Conservation (phyloP, 495 filamentous ascomycete genomes). For the Talaromyces trachyspermus region DNA sequence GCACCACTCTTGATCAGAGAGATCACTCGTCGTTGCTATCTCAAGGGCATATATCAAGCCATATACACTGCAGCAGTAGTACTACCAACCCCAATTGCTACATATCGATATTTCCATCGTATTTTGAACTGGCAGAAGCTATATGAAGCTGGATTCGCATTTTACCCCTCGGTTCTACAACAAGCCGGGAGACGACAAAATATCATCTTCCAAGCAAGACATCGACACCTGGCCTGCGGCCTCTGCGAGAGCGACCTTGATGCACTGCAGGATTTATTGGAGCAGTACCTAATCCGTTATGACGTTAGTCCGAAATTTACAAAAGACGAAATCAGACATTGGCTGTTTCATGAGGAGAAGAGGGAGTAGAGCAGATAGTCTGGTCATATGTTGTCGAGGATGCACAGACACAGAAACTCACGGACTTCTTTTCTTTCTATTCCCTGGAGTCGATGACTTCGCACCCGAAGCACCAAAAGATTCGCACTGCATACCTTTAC, state of each 20-base stretch:
- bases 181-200: conserved; percentile 67
- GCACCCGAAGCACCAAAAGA: conserved; percentile 62
- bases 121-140: conserved; percentile 91
- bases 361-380: conserved; percentile 68
- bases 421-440: conserved; percentile 96
- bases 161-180: conserved; percentile 72
- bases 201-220: conserved; percentile 70
- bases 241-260: conserved; percentile 76
- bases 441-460: conserved; percentile 85
- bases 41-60: conserved; percentile 78
- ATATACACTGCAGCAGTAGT: conserved; percentile 91
- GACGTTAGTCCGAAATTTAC: conserved; percentile 77
- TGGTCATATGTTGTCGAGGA: conserved; percentile 91
- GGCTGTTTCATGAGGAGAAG: conserved; percentile 63
- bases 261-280: conserved; percentile 64
- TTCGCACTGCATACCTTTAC: conserved; percentile 88
- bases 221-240: conserved; percentile 59
- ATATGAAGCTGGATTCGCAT: conserved; percentile 88
- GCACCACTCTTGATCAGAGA: conserved; percentile 94
- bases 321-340: conserved; percentile 75
- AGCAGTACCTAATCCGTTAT: conserved; percentile 70
- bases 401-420: conserved; percentile 66
- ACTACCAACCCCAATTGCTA: conserved; percentile 81
- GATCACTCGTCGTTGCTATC: conserved; percentile 84
- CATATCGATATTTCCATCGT: conserved; percentile 90